phyloP scores from a whole-genome alignment of 768 basidiomycete genomes.

The Hericium coralloides region DNA sequence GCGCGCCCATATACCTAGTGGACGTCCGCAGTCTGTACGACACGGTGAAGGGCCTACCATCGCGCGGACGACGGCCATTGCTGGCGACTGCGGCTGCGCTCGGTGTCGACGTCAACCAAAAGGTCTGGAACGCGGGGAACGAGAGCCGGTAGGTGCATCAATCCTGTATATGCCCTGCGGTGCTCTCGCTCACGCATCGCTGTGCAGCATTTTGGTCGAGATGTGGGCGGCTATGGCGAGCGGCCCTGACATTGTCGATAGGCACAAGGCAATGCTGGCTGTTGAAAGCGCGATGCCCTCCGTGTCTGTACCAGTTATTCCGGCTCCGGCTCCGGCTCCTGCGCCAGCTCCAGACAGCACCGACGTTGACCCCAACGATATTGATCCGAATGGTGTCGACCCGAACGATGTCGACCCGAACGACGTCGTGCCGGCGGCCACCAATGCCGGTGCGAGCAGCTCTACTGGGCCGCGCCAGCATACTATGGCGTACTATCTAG shows the following conservation, averaged over 20 bases:
- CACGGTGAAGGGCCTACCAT: constrained; percentile 5
- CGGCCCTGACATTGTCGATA: constrained; percentile 10
- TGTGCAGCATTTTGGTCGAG: constrained; percentile 9
- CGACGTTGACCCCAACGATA: neutral
- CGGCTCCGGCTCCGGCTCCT: neutral
- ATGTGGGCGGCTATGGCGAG: constrained; percentile 12
- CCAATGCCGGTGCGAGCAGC: neutral
- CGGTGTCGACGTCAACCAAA: constrained; percentile 1
- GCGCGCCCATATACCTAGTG: neutral
- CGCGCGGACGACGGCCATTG: constrained; percentile 2
- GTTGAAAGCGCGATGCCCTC: neutral
- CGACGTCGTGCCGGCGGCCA: too few species aligned
- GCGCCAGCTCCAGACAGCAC: neutral
- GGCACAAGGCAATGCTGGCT: neutral
- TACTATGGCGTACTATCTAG: neutral
- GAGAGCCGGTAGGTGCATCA: constrained; percentile 9
- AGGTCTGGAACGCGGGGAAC: constrained; percentile 13
- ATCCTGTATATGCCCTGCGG: neutral
- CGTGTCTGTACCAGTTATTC: neutral
- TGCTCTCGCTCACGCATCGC: neutral
- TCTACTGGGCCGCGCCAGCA: neutral
- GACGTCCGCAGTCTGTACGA: constrained; percentile 10
- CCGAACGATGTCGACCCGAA: neutral
- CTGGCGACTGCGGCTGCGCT: constrained; percentile 3
- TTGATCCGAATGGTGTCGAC: neutral